Conservation (phyloP, 208 protist species). For the Trypanosomatidae sp. region DNA sequence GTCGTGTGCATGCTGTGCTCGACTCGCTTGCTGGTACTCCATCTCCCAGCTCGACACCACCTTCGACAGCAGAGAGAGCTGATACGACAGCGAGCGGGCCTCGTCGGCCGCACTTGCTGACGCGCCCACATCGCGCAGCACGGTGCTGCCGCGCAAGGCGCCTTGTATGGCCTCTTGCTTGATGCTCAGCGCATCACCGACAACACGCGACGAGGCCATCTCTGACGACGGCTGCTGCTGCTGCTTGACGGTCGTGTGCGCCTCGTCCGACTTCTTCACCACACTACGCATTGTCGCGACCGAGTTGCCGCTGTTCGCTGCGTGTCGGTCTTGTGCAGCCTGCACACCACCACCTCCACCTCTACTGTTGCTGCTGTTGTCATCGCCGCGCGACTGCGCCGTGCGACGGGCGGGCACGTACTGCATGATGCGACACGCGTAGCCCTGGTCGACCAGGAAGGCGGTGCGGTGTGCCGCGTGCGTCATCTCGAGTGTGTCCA, state of each 20-base stretch:
- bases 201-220: constrained; percentile 1
- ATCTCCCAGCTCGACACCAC: constrained; percentile 81
- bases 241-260: constrained; percentile 1
- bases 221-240: not conserved
- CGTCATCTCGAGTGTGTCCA: constrained; percentile 95
- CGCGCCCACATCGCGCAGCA: not conserved
- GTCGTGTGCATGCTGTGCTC: no score
- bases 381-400: not conserved
- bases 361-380: not conserved
- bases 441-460: constrained; percentile 96
- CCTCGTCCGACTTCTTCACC: no score
- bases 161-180: constrained; percentile 54
- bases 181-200: constrained; percentile 59
- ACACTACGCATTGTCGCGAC: no score
- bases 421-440: constrained; percentile 72
- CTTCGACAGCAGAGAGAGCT: constrained; percentile 52
- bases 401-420: constrained; percentile 42
- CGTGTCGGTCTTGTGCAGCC: no score
- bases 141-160: constrained; percentile 5
- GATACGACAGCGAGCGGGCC: constrained; percentile 28
- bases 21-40: constrained; percentile 29
- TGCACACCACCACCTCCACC: no score
- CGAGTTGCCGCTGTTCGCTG: no score
- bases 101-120: not conserved
- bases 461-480: constrained; percentile 96